Base-by-base conservation (phyloP, 140 eudicot genomes). In the Erigeron philadelphicus region DNA sequence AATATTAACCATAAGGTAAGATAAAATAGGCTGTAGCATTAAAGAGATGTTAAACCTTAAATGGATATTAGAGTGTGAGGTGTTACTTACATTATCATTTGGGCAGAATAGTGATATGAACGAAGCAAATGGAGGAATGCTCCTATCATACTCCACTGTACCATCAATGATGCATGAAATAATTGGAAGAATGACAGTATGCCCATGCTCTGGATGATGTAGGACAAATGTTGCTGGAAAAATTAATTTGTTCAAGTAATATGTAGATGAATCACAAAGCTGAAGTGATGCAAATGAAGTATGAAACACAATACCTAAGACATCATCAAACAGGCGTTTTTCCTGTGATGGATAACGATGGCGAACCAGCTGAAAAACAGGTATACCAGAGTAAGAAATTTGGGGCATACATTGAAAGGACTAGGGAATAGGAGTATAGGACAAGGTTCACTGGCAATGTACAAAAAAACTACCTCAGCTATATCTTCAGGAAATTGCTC, bases 181-280 rank as follows among this genome's bases (percentile, higher is more conserved):
- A 31, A 92, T 88, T 7, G 98, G 98, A 71, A 82, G 96, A 63
- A 92, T 81, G 53, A 92, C 98, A 59, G 90, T 81, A 58, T 92
- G 96, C 53, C 98, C 98, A 76, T 92, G 98, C 77, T 92, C 98
- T 48, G 98, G 98, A 78, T 92, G 98, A 80, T 92, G 96, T 66
- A 88, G 98, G 57, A 92, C 92, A 72, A 92, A 92, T 35, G 89
- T 86, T 61, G 98, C 98, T 92, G 96, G 40, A 82, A 69, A 71
- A 8, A 6, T 40, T 31, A 47, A 43, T 60, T 70, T 67, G 42
- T 52, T 57, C 71, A 77, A 72, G 64, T 64, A 11, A 66, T 18
- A 60, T 66, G 57, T 45, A 56, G 38, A 31, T 31, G 0, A 60
- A 60, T 62, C 16, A 50, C 13, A 35, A 70, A 61, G 40, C 9